Percentiles rank a stretch among this genome's conserved stretches.
phyloP scores from a whole-genome alignment of 306 rosid genomes.

The Luffa aegyptiaca region DNA sequence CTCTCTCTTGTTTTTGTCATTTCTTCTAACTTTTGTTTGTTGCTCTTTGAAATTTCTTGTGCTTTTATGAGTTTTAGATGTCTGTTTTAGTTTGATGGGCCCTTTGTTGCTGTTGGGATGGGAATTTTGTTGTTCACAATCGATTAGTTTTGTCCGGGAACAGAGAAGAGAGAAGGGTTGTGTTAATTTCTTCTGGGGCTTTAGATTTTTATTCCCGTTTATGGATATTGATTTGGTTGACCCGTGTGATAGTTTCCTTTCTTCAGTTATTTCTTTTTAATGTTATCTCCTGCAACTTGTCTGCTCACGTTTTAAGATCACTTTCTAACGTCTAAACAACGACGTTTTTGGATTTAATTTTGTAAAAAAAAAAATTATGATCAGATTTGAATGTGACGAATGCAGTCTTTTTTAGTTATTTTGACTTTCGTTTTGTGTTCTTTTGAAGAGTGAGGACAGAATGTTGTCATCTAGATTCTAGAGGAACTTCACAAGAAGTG shows the following conservation, averaged over 20 bases:
- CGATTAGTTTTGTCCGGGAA: background rate
- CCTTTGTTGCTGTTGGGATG: background rate
- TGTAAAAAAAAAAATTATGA: background rate
- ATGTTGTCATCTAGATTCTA: background rate
- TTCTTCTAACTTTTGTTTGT: background rate
- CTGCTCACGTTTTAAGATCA: background rate
- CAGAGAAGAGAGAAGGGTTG: background rate
- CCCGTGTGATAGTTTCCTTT: background rate
- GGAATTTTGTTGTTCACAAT: background rate
- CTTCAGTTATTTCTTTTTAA: background rate
- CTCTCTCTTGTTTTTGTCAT: background rate
- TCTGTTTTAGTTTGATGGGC: background rate
- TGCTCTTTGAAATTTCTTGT: background rate
- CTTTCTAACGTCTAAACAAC: background rate
- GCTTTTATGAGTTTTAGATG: background rate
- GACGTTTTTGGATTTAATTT: background rate
- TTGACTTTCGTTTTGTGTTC: background rate
- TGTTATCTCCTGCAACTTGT: background rate
- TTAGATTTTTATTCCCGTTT: background rate
- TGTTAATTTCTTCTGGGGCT: background rate
- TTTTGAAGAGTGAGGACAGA: background rate
- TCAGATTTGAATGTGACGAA: background rate
- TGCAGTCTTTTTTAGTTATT: background rate
- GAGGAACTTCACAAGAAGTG: background rate
- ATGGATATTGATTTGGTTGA: background rate